These are phyloP conservation scores for Lodderomyces oxycetoniae DNA, from an alignment of 1,139 yeast genomes.

Conservation along the genomic window DNA sequence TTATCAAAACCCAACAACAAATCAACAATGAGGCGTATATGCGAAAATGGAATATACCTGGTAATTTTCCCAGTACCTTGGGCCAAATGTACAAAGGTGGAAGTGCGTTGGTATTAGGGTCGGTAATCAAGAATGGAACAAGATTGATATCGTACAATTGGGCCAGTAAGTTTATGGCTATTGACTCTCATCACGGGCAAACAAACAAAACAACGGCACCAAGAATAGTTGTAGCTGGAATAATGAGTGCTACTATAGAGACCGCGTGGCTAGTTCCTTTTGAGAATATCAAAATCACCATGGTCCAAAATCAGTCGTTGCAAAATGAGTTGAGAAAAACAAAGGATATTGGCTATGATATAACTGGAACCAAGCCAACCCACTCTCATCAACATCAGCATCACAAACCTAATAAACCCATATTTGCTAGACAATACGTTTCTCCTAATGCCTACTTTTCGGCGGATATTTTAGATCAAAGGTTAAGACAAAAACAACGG, in stretches of 20 bases:
- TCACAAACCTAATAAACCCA: constrained; percentile 23
- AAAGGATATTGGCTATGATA: constrained; percentile 20
- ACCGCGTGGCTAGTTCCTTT: constrained; percentile 84
- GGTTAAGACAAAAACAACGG: constrained; percentile 16
- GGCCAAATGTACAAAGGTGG: constrained; percentile 65
- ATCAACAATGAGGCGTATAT: constrained; percentile 40
- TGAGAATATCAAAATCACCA: constrained; percentile 78
- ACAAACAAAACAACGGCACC: constrained; percentile 59
- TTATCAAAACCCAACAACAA: constrained; percentile 70
- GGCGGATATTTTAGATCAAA: constrained; percentile 30
- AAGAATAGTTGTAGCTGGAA: constrained; percentile 75
- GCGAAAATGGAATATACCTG: constrained; percentile 32
- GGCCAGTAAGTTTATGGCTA: constrained; percentile 71
- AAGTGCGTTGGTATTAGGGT: constrained; percentile 75
- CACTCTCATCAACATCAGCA: constrained; percentile 4
- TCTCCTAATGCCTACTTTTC: constrained; percentile 45
- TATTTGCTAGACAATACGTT: constrained; percentile 34
- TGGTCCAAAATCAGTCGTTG: constrained; percentile 64
- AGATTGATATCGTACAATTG: constrained; percentile 72
- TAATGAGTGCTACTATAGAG: constrained; percentile 79
- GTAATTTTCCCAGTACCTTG: constrained; percentile 36
- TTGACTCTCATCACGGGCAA: constrained; percentile 31
- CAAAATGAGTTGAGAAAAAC: constrained; percentile 30
- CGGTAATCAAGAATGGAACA: constrained; percentile 64
- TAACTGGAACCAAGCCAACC: constrained; percentile 20